Evolutionary conservation across 1,284 basidiomycete species (phyloP), one percentile per base, ranked within the genome.

Genomic region (Ceratorhiza oryzae-sativae): DNA sequence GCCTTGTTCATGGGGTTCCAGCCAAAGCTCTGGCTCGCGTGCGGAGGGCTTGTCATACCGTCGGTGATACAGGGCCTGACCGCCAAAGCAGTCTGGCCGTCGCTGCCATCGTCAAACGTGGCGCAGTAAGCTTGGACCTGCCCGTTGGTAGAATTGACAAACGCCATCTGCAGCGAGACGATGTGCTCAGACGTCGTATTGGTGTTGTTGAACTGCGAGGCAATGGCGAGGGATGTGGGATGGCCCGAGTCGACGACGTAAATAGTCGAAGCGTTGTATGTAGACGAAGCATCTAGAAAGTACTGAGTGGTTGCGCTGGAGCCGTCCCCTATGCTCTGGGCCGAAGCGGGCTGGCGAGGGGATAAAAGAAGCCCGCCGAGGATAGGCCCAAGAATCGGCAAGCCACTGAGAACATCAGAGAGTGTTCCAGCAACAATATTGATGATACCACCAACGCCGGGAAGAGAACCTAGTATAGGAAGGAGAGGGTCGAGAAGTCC

Each of bases 191-290:
- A 6, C 6, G 34, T 67, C 6, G 65, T 58, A 8, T 36, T 67
- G 18, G 36, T 56, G 32, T 48, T 70, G 27, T 39, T 39, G 20
- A 20, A 13, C 30, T 42, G 25, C 20, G 36, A 32, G 34, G 53
- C 23, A 25, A 70, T 45, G 2, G 65, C 65, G 30, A 70, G 30
- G 10, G 51, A 25, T 6, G 65, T 56, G 8, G 65, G 65, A 10
- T 39, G 65, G 13, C 65, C 65, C 34, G 65, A 70, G 53, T 70
- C 65, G 18, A 70, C 65, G 15, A 70, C n/a, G 27, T 70, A 70
- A 27, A 70, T 56, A 6, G 65, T 70, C 27, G 65, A 30, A 10
- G 53, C 65, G 27, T 56, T 70, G 0, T 8, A 23, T 1, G 53
- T 42, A 23, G 51, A 46, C 12, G 65, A 56, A 9, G 65, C 65